Evolutionary conservation across 176 grass and related monocot species (phyloP).

Genomic region (Aegilops sharonensis): DNA sequence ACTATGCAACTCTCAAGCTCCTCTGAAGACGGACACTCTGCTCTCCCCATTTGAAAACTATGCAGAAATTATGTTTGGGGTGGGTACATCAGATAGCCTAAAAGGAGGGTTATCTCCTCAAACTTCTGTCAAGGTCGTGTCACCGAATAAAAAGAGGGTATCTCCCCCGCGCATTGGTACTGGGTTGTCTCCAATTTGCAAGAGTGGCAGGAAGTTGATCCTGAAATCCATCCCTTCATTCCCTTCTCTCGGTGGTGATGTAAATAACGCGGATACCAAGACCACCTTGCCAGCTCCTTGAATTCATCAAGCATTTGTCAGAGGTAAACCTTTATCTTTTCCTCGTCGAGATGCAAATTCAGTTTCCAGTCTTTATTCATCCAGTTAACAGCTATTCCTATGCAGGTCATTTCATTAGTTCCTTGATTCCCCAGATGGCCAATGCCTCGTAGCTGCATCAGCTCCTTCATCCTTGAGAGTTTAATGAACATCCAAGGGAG

Average conservation of each 20-base stretch:
- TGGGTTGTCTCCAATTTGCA: conserved; percentile 53
- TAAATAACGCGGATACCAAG: conserved; percentile 28
- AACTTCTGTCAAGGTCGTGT: conserved; percentile 50
- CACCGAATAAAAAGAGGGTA: conserved; percentile 58
- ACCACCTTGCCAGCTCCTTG: conserved; percentile 37
- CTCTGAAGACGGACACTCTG: conserved; percentile 31
- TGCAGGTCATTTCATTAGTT: conserved; percentile 8
- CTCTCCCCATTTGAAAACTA: conserved; percentile 37
- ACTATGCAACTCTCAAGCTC: conserved; percentile 24
- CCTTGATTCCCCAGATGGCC: not conserved
- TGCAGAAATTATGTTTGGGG: conserved; percentile 26
- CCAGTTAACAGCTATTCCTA: not conserved
- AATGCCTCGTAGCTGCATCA: not conserved
- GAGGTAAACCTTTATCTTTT: not conserved
- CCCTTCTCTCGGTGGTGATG: conserved; percentile 48
- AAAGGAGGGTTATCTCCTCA: conserved; percentile 37
- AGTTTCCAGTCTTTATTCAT: not conserved
- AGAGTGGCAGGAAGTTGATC: conserved; percentile 52
- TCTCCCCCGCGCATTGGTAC: conserved; percentile 50
- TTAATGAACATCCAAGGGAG: conserved; percentile 27
- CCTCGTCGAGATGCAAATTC: not conserved
- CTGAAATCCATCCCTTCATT: conserved; percentile 62
- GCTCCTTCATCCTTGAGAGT: not conserved
- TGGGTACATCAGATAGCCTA: conserved; percentile 20
- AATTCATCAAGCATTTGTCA: conserved; percentile 14